Evolutionary conservation across 2,329 filamentous ascomycete species (phyloP).

Genomic region (Nemania sp.): DNA sequence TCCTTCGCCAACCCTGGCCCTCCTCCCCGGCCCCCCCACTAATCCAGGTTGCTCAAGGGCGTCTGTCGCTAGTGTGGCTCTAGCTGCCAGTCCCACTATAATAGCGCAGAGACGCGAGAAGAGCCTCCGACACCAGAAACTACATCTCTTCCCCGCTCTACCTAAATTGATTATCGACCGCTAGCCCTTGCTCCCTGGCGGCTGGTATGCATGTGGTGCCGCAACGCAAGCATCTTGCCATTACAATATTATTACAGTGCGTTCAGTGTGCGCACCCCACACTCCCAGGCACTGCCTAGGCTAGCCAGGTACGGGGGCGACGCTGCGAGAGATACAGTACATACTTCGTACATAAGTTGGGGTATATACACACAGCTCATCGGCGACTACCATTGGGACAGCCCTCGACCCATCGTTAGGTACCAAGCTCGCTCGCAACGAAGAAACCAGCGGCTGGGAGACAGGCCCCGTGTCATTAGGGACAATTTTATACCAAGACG

Average conservation of each 20-base stretch:
- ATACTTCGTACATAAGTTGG: too few species aligned
- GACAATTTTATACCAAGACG: conserved; percentile 18
- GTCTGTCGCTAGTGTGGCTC: conserved; percentile 4
- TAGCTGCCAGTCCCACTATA: conserved; percentile 21
- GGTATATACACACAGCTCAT: conserved; percentile 14
- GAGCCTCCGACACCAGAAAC: conserved; percentile 27
- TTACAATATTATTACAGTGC: too few species aligned
- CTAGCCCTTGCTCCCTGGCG: conserved; percentile 22
- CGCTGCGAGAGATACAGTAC: neutral
- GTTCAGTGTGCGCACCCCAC: conserved; percentile 13
- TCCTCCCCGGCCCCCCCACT: conserved; percentile 15
- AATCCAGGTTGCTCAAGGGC: conserved; percentile 12
- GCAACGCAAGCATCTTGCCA: conserved; percentile 17
- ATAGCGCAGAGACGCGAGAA: conserved; percentile 27
- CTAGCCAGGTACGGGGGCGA: conserved; percentile 1
- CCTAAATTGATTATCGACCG: conserved; percentile 25
- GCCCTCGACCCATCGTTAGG: conserved; percentile 9
- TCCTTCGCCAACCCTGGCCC: conserved; percentile 6
- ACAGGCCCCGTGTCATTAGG: conserved; percentile 19
- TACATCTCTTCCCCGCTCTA: conserved; percentile 24
- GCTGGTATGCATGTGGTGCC: conserved; percentile 19
- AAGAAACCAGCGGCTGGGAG: conserved; percentile 16
- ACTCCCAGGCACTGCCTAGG: neutral
- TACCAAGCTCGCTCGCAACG: conserved; percentile 16
- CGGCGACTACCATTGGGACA: conserved; percentile 17